These are phyloP conservation scores for Gossypium stocksii DNA, from an alignment of 345 rosid genomes.

Conservation along the genomic window DNA sequence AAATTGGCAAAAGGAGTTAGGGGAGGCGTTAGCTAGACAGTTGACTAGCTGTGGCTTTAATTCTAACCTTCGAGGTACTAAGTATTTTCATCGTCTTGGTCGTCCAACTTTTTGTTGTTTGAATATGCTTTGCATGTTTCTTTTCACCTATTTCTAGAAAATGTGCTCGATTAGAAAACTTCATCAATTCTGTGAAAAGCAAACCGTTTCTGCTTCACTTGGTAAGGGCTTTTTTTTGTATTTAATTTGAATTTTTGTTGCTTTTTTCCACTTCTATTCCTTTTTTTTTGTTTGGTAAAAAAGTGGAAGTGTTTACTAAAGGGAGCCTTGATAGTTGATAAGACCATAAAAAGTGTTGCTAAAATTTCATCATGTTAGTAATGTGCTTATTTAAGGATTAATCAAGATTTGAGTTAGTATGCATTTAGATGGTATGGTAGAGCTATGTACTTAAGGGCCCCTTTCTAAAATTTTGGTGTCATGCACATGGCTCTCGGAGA, in stretches of 20 bases:
- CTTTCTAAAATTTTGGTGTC: not conserved
- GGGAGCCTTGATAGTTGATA: not conserved
- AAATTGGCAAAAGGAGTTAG: slow-evolving; percentile 75
- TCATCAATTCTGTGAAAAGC: not conserved
- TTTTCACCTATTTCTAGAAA: not conserved
- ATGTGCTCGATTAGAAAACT: not conserved
- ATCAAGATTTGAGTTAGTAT: not conserved
- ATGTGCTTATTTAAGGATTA: slow-evolving; percentile 2
- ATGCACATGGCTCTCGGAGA: not conserved
- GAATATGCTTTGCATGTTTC: slow-evolving; percentile 1
- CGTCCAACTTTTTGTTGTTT: not conserved
- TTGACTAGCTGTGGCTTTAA: slow-evolving; percentile 79
- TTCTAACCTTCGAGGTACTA: slow-evolving; percentile 73
- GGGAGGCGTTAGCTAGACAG: slow-evolving; percentile 87
- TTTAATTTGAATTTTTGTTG: not conserved
- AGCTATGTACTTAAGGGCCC: not conserved
- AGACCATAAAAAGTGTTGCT: not conserved
- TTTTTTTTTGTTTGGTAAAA: not conserved
- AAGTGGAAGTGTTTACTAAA: not conserved
- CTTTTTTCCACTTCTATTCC: too few species aligned
- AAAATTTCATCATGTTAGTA: not conserved
- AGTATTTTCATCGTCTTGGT: slow-evolving; percentile 14
- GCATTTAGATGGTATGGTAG: not conserved
- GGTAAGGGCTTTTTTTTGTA: not conserved
- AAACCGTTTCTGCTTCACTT: not conserved